Evolutionary conservation across 2,329 filamentous ascomycete genomes (phyloP).

Genomic region (Colletotrichum horii): DNA sequence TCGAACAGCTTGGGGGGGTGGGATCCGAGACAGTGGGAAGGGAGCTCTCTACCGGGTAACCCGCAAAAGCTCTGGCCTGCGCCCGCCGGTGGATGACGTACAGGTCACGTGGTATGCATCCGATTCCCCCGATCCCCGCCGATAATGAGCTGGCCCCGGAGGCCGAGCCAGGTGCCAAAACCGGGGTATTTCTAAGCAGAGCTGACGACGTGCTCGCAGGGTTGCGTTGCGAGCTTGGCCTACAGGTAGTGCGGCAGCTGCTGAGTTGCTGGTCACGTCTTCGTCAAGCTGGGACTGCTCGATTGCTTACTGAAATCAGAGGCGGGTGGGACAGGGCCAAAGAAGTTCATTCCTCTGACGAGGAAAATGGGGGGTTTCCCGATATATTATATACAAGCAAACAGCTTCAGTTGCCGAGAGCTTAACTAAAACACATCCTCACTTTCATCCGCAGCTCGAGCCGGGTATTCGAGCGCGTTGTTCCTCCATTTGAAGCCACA

Average conservation of each 20-base stretch:
- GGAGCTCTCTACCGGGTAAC: not conserved
- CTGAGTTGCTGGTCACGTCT: not conserved
- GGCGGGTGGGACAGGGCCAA: not conserved
- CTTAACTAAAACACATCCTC: conserved; percentile 1
- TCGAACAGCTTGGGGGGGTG: not conserved
- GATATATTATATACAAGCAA: conserved; percentile 20
- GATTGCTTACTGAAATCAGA: not conserved
- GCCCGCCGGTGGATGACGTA: conserved; percentile 15
- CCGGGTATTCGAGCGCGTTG: not conserved
- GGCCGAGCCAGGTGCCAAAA: not conserved
- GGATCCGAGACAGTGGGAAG: conserved; percentile 2
- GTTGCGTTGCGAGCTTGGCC: not conserved
- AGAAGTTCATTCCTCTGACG: not conserved
- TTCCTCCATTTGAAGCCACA: not conserved
- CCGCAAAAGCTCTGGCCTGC: not conserved
- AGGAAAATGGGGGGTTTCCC: not conserved
- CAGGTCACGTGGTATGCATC: conserved; percentile 13
- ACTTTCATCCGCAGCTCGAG: not conserved
- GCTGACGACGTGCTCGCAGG: not conserved
- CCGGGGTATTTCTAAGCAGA: not conserved
- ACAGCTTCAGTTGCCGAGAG: conserved; percentile 12
- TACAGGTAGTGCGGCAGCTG: not conserved
- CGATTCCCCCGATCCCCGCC: not conserved
- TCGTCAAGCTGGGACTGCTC: not conserved
- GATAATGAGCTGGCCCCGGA: not conserved